phyloP scores from a whole-genome alignment of 2,329 filamentous ascomycete species.

The Microcera coccophila region DNA sequence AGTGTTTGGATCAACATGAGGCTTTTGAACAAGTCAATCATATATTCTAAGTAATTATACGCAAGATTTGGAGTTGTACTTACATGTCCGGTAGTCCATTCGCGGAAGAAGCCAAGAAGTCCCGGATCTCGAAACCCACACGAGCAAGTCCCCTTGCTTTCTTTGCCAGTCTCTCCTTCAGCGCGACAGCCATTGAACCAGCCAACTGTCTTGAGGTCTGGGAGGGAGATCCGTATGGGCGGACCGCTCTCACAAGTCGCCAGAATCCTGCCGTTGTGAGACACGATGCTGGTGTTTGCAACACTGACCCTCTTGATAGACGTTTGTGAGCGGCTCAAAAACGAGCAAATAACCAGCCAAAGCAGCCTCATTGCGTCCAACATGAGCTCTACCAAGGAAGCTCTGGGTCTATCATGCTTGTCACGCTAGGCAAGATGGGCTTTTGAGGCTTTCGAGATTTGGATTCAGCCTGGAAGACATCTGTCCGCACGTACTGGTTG shows the following conservation, averaged over 20 bases:
- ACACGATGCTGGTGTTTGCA: slow-evolving; percentile 63
- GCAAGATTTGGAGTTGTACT: too few species aligned
- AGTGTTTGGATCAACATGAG: slow-evolving; percentile 60
- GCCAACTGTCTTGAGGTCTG: slow-evolving; percentile 62
- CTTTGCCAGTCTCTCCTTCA: slow-evolving; percentile 44
- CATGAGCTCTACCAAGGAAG: slow-evolving; percentile 20
- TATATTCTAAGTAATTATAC: too few species aligned
- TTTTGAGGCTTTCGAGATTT: slow-evolving; percentile 41
- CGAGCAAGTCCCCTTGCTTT: slow-evolving; percentile 23
- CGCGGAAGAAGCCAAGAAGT: slow-evolving; percentile 58
- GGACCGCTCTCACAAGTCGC: slow-evolving; percentile 70
- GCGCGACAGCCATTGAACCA: slow-evolving; percentile 62
- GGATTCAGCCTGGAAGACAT: slow-evolving; percentile 52
- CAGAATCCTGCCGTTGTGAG: slow-evolving; percentile 64
- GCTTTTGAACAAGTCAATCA: too few species aligned
- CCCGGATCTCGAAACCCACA: slow-evolving; percentile 55
- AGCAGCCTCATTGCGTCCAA: slow-evolving; percentile 8
- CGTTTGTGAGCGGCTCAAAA: slow-evolving; percentile 35
- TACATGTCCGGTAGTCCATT: slow-evolving; percentile 69
- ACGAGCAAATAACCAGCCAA: slow-evolving; percentile 39
- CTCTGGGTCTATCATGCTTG: slow-evolving; percentile 61
- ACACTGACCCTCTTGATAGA: slow-evolving; percentile 66
- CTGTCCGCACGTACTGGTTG: slow-evolving; percentile 66
- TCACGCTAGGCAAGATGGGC: slow-evolving; percentile 65
- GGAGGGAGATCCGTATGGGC: slow-evolving; percentile 61